Evolutionary conservation across 352 stramenopile species (phyloP).

Genomic region (Pythium inflatum): DNA sequence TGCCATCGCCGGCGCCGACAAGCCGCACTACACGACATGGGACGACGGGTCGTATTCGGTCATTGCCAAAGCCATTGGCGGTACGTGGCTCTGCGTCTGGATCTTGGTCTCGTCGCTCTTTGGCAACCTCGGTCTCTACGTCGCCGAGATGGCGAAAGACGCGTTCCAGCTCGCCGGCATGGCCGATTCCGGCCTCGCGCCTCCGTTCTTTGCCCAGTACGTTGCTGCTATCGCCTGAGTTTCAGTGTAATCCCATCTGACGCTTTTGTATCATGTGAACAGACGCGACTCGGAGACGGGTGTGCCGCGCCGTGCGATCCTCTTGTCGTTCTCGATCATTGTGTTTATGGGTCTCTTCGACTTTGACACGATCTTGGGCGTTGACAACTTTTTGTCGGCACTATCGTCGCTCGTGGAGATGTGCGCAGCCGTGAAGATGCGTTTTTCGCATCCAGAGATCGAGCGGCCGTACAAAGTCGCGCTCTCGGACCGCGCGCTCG

Average conservation of each 20-base stretch:
- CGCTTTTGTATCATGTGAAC: neutral
- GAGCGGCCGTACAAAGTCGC: slow-evolving; percentile 79
- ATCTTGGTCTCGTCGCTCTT: slow-evolving; percentile 74
- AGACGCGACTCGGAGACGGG: slow-evolving; percentile 60
- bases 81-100: slow-evolving; percentile 85
- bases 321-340: slow-evolving; percentile 89
- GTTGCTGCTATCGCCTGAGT: slow-evolving; percentile 23
- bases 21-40: slow-evolving; percentile 84
- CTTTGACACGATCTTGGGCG: slow-evolving; percentile 88
- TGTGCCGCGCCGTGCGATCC: slow-evolving; percentile 62
- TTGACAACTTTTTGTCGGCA: slow-evolving; percentile 95
- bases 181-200: slow-evolving; percentile 89
- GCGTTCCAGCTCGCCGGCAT: slow-evolving; percentile 89
- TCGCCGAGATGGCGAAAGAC: slow-evolving; percentile 95
- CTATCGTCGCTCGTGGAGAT: slow-evolving; percentile 92
- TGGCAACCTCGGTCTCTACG: slow-evolving; percentile 93
- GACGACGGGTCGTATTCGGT: slow-evolving; percentile 91
- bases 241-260: neutral
- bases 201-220: slow-evolving; percentile 87
- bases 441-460: slow-evolving; percentile 73
- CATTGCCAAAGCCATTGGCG: slow-evolving; percentile 86
- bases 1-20: slow-evolving; percentile 84
- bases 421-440: slow-evolving; percentile 88
- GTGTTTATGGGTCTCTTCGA: slow-evolving; percentile 88
- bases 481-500: slow-evolving; percentile 57